phyloP scores from a whole-genome alignment of 2,329 filamentous ascomycete genomes.

The Hypoxylon sp. region DNA sequence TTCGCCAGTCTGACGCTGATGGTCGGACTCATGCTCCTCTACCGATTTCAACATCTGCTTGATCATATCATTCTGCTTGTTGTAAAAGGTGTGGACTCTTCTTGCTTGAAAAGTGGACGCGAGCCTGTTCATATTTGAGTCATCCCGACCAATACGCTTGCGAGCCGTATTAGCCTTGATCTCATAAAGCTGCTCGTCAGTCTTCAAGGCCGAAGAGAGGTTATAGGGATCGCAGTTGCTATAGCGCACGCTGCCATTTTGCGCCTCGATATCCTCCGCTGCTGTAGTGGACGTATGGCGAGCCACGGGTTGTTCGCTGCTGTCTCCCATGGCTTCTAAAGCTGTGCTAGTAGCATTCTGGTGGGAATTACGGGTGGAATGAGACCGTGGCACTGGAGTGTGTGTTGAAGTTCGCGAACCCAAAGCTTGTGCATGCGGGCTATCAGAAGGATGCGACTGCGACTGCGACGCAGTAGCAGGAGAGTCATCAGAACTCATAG shows the following conservation, averaged over 20 bases:
- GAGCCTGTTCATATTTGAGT: constrained; percentile 31
- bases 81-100: constrained; percentile 85
- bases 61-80: constrained; percentile 92
- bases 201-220: constrained; percentile 82
- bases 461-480: constrained; percentile 61
- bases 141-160: constrained; percentile 67
- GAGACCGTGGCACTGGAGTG: constrained; percentile 43
- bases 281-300: constrained; percentile 56
- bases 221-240: constrained; percentile 83
- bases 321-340: constrained; percentile 56
- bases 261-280: constrained; percentile 62
- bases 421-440: constrained; percentile 51
- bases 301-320: constrained; percentile 56
- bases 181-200: constrained; percentile 77
- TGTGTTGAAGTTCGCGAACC: constrained; percentile 45
- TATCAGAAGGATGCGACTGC: constrained; percentile 60
- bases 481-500: constrained; percentile 59
- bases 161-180: constrained; percentile 86
- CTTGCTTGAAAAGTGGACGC: constrained; percentile 55
- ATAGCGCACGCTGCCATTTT: constrained; percentile 54
- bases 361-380: constrained; percentile 21
- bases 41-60: constrained; percentile 92
- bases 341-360: constrained; percentile 61
- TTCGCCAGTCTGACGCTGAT: constrained; percentile 82
- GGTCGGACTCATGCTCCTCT: constrained; percentile 87